phyloP scores from a whole-genome alignment of 2,329 filamentous ascomycete species.

The Gremmenia infestans region DNA sequence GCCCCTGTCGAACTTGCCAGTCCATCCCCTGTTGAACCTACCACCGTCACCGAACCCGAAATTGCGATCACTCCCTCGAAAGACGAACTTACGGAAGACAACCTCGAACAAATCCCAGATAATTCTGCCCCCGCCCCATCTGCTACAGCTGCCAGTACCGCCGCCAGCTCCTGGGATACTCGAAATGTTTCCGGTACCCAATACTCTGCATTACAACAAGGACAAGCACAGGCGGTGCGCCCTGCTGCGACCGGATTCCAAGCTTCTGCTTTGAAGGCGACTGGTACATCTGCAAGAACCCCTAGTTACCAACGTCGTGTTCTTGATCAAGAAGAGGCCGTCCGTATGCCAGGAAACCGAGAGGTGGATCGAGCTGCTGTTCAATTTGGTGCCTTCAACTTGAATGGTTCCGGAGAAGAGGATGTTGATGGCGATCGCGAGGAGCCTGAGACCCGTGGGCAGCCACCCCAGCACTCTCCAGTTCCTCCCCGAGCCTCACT shows the following conservation, averaged over 20 bases:
- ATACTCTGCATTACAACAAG: constrained; percentile 57
- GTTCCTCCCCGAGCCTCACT: constrained; percentile 81
- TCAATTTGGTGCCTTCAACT: constrained; percentile 91
- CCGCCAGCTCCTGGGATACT: constrained; percentile 79
- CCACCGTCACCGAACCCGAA: constrained; percentile 32
- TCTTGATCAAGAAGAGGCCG: constrained; percentile 92
- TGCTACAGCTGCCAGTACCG: constrained; percentile 81
- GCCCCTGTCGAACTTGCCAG: constrained; percentile 36
- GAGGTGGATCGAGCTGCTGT: constrained; percentile 90
- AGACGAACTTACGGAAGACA: constrained; percentile 83
- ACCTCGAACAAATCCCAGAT: constrained; percentile 87
- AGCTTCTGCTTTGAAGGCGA: constrained; percentile 76
- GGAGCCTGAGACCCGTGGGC: constrained; percentile 88
- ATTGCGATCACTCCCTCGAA: constrained; percentile 62
- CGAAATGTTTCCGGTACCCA: constrained; percentile 61
- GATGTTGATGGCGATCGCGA: constrained; percentile 94
- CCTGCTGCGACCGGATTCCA: constrained; percentile 68
- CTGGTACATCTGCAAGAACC: constrained; percentile 56
- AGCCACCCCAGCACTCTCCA: constrained; percentile 90
- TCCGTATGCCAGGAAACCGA: constrained; percentile 96
- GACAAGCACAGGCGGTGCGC: constrained; percentile 44
- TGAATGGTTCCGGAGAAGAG: constrained; percentile 71
- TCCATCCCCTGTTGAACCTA: constrained; percentile 25
- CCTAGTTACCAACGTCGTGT: constrained; percentile 81
- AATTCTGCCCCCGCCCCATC: constrained; percentile 71